Base-by-base conservation (phyloP, 73 alveolate species). In the Blepharisma stoltei region DNA sequence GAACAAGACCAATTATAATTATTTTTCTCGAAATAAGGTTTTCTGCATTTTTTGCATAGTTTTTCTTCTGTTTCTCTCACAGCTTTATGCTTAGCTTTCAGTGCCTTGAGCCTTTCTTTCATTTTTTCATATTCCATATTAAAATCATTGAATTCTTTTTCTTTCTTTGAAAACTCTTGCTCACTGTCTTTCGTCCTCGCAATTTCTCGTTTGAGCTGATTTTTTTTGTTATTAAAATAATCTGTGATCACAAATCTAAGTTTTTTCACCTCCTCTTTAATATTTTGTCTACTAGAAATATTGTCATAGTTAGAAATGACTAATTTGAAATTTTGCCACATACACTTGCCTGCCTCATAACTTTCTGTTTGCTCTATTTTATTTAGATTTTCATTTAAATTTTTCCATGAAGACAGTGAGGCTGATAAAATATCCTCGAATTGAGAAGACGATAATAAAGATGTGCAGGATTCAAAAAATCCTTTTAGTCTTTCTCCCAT, bases 1-100 rank as follows among this genome's bases (percentile, higher is more conserved):
- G 80, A 20, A 47, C 94, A 87, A 6, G 94, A 87, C 94, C 94
- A 87, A 37, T 87, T 81, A 71, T 43, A 87, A 78, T 87, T 87
- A 7, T 87, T 83, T 6, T 49, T 77, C 70, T 87, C 94, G 9
- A 71, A 41, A 75, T 66, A 87, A 47, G 77, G 90, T 50, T 69
- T 54, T 6, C 67, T 69, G 71, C 94, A 87, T 55, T 69, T 75
- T 71, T 67, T 83, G 71, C 94, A 87, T 7, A 87, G 78, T 73
- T 88, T 88, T 48, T 55, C 60, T n/a, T 69, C 79, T 43, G 55
- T 9, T 32, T 83, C 90, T 9, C 45, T 53, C 14, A 1, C 9
- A 1, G 20, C 0, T 69, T 69, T 69, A 25, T 69, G 11, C 27
- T 46, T 69, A 7, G 55, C 67, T 46, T 69, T 69, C 0, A 69